Evolutionary conservation across 768 basidiomycete genomes (phyloP).

Genomic region (Vararia minispora): DNA sequence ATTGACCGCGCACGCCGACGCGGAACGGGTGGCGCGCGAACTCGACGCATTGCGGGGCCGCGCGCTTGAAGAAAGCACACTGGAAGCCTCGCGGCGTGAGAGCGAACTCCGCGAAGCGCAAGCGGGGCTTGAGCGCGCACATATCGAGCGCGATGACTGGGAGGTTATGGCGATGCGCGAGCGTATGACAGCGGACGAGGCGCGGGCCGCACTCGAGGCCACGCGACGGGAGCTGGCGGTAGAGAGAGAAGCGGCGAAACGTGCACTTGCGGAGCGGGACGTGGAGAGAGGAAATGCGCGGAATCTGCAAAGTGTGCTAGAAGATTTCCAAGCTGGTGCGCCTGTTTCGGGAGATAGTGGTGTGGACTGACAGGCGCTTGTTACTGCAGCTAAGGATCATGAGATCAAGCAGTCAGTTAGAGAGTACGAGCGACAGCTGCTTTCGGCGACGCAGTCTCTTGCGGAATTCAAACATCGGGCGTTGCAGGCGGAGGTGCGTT

Average conservation of each 20-base stretch:
- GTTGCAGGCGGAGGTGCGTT: constrained; percentile 68
- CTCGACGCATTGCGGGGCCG: constrained; percentile 56
- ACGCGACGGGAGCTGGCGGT: constrained; percentile 57
- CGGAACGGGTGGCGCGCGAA: constrained; percentile 57
- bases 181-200: constrained; percentile 60
- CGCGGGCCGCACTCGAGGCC: constrained; percentile 41
- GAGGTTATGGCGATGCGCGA: constrained; percentile 52
- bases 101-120: constrained; percentile 73
- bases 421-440: constrained; percentile 70
- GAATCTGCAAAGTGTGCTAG: constrained; percentile 87
- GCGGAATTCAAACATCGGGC: constrained; percentile 91
- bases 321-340: constrained; percentile 91
- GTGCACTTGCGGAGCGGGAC: constrained; percentile 47
- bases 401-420: constrained; percentile 80
- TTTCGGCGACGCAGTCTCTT: constrained; percentile 57
- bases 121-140: constrained; percentile 78
- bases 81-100: constrained; percentile 62
- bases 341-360: constrained; percentile 4
- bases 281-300: constrained; percentile 59
- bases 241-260: constrained; percentile 46
- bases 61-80: constrained; percentile 54
- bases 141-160: constrained; percentile 74
- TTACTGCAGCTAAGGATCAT: constrained; percentile 66
- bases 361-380: constrained; percentile 5
- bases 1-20: constrained; percentile 62